Base-by-base conservation (phyloP, 129 eudicot genomes). In the Centrapalus pauciflorus region DNA sequence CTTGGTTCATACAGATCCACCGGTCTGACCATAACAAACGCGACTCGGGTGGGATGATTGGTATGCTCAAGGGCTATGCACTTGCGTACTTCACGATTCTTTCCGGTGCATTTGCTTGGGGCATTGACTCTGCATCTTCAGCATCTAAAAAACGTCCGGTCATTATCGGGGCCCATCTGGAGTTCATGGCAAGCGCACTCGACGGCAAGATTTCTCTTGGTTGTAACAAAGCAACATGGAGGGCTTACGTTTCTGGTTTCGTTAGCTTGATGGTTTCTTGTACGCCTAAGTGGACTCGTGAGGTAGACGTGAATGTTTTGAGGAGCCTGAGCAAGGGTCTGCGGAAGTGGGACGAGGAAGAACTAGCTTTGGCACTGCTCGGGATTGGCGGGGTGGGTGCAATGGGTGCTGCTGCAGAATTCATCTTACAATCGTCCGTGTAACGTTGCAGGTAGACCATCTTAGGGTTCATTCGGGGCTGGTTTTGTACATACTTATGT, bases 321-420 rank as follows among this genome's bases (percentile, higher is more conserved):
- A 82, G 81, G 86, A 89, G 90, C 16, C 69, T 94, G 71, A 81
- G 96, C 64, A 84, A 62, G 61, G 99, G 95, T n/a, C 51, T 94
- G 61, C 79, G 79, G 75, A 87, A 81, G 54, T 86, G 93, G 95
- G 79, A 76, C 4, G 99, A 94, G 85, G 99, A 89, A 27, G 97
- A 94, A 50, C 28, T 94, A 67, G 97, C 89, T 29, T 49, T 89
- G 67, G 84, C 90, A 6, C 64, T 94, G 64, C 83, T 94, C 8
- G 88, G 90, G 16, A 61, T 83, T 29, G 70, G 93, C 35, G 99
- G 99, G 79, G 71, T 79, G 11, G 73, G 65, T 19, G 85, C 94
- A 10, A 87, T 86, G 95, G 99, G 97, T 50, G 86, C 85, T 19
- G 95, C 95, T 69, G 95, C 97, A 17, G 99, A 94, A 25, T 77